These are phyloP conservation scores for Fusarium odoratissimum DNA, from an alignment of 2,329 filamentous ascomycete genomes.

Conservation along the genomic window DNA sequence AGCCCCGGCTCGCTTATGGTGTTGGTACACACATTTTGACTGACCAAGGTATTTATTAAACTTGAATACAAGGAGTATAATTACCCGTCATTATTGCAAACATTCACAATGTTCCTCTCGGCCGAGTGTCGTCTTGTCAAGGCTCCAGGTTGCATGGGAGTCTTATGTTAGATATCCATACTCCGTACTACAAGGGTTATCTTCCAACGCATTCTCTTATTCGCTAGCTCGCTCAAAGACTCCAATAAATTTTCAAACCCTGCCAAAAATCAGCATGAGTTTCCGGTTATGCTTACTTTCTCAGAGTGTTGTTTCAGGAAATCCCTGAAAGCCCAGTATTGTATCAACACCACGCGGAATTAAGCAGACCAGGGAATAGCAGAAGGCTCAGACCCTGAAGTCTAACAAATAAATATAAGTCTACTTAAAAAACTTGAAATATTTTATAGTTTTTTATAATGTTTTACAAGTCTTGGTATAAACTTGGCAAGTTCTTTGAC, in stretches of 20 bases:
- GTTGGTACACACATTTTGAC: not conserved
- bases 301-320: not conserved
- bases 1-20: not conserved
- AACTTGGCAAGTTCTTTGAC: not conserved
- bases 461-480: no score
- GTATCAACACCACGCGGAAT: not conserved
- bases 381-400: not conserved
- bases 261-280: not conserved
- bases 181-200: not conserved
- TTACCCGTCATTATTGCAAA: fast-evolving
- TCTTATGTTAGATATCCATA: not conserved
- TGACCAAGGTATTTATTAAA: no score
- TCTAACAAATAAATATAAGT: not conserved
- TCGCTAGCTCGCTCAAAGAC: not conserved
- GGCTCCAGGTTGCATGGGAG: not conserved
- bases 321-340: not conserved
- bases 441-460: not conserved
- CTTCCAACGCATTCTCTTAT: not conserved
- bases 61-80: not conserved
- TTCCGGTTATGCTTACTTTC: not conserved
- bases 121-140: not conserved
- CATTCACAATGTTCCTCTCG: not conserved
- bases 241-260: not conserved
- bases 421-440: fast-evolving
- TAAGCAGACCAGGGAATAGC: not conserved